Evolutionary conservation across 495 filamentous ascomycete species (phyloP).

Genomic region (Chaetomium tenue): DNA sequence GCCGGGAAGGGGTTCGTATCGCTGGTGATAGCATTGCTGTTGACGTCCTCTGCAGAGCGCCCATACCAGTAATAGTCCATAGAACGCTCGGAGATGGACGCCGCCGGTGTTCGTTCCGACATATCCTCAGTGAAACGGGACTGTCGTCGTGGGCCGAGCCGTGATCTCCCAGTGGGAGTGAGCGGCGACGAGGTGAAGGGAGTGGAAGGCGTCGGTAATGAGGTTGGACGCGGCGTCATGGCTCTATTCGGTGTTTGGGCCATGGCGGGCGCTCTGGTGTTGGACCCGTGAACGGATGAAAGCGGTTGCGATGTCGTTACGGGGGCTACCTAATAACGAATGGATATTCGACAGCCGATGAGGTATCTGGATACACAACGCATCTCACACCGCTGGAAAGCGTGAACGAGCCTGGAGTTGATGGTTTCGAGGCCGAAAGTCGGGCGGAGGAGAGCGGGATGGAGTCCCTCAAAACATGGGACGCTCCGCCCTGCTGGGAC

Average conservation of each 20-base stretch:
- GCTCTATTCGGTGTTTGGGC: neutral
- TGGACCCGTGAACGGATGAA: neutral
- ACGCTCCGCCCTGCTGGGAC: slow-evolving; percentile 1
- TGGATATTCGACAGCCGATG: neutral
- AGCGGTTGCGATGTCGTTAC: neutral
- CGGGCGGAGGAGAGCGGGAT: neutral
- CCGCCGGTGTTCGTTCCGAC: slow-evolving; percentile 31
- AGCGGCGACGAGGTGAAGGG: slow-evolving; percentile 6
- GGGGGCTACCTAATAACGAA: neutral
- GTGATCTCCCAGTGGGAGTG: slow-evolving; percentile 17
- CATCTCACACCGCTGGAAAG: neutral
- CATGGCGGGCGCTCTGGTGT: slow-evolving; percentile 5
- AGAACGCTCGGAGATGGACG: slow-evolving; percentile 24
- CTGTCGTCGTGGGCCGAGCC: slow-evolving; percentile 24
- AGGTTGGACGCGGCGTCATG: neutral
- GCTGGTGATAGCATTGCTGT: slow-evolving; percentile 6
- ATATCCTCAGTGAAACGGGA: slow-evolving; percentile 38
- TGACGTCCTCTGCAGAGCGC: slow-evolving; percentile 14
- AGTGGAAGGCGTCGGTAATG: neutral
- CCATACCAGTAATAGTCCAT: slow-evolving; percentile 20
- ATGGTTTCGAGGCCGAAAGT: neutral
- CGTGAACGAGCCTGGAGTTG: neutral
- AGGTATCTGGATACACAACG: neutral
- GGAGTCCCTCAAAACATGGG: neutral
- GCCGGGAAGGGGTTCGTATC: neutral